Conservation (phyloP, 371 early-diverging fungal genomes). For the Conidiobolus incongruus region DNA sequence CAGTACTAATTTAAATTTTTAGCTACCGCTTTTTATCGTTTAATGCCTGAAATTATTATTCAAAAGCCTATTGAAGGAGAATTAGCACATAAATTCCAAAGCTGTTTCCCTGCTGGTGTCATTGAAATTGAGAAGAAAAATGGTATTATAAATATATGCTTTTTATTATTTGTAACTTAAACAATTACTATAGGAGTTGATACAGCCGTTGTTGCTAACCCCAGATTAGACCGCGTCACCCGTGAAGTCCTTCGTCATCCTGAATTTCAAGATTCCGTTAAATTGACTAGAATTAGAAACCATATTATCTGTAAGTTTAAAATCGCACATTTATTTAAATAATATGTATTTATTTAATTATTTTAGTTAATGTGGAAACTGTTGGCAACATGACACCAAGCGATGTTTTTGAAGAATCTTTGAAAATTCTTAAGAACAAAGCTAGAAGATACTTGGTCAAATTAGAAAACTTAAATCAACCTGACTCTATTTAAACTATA, state of each 20-base stretch:
- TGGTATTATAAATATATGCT: constrained; percentile 9
- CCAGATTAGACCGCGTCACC: constrained; percentile 88
- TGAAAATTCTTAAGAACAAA: too few species aligned
- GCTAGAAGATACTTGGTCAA: too few species aligned
- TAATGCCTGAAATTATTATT: constrained; percentile 83
- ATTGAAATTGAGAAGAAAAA: constrained; percentile 48
- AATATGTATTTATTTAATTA: too few species aligned
- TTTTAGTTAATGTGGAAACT: constrained; percentile 5
- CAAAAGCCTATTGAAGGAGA: constrained; percentile 69
- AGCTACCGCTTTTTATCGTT: constrained; percentile 87
- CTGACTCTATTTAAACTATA: too few species aligned
- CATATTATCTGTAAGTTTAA: constrained; percentile 91
- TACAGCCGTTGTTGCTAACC: constrained; percentile 71
- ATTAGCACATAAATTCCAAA: constrained; percentile 65
- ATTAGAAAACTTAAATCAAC: too few species aligned
- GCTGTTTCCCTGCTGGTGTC: constrained; percentile 85
- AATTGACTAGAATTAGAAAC: constrained; percentile 71
- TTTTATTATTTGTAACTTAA: not conserved
- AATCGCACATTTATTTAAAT: too few species aligned
- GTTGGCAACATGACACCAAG: too few species aligned
- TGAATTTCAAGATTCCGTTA: constrained; percentile 82
- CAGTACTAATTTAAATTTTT: not conserved
- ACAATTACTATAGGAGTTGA: constrained; percentile 9
- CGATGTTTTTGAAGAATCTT: too few species aligned
- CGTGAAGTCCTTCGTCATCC: constrained; percentile 87